Evolutionary conservation across 2,329 filamentous ascomycete species (phyloP).

Genomic region (Epicoccum nigrum): DNA sequence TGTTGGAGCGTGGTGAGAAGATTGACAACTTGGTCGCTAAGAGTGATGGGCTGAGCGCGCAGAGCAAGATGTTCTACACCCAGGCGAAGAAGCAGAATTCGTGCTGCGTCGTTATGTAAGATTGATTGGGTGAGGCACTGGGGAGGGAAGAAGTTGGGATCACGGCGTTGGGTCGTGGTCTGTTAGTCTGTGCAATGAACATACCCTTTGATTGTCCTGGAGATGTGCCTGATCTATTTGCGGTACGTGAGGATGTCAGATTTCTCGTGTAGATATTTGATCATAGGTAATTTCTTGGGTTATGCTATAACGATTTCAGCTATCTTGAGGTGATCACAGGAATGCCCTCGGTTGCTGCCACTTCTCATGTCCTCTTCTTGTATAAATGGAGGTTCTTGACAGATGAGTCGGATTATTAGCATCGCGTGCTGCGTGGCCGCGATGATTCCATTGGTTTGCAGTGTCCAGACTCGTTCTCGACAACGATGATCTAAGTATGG

Average conservation of each 20-base stretch:
- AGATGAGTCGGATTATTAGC: neutral
- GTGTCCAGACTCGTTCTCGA: no score
- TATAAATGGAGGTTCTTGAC: neutral
- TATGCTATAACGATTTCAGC: neutral
- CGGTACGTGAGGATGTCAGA: neutral
- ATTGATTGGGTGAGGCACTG: slow-evolving; percentile 1
- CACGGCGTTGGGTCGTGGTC: slow-evolving; percentile 3
- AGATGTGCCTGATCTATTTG: neutral
- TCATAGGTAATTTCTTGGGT: no score
- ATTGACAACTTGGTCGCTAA: slow-evolving; percentile 93
- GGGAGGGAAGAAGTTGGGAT: neutral
- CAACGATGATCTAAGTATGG: neutral
- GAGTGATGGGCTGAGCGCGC: slow-evolving; percentile 85
- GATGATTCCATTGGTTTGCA: neutral
- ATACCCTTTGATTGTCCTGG: slow-evolving; percentile 15
- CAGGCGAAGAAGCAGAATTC: slow-evolving; percentile 69
- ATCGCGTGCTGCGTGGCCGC: slow-evolving; percentile 11
- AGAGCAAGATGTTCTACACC: slow-evolving; percentile 98
- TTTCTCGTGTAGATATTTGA: neutral
- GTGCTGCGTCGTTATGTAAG: slow-evolving; percentile 63
- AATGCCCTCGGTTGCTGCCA: no score
- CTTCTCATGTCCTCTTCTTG: neutral
- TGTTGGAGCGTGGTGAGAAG: slow-evolving; percentile 91
- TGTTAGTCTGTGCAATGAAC: slow-evolving; percentile 4
- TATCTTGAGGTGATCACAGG: no score